Percentiles rank a stretch among this genome's conserved stretches.
Conservation (phyloP, 371 early-diverging fungal species). For the Mortierella sp. region DNA sequence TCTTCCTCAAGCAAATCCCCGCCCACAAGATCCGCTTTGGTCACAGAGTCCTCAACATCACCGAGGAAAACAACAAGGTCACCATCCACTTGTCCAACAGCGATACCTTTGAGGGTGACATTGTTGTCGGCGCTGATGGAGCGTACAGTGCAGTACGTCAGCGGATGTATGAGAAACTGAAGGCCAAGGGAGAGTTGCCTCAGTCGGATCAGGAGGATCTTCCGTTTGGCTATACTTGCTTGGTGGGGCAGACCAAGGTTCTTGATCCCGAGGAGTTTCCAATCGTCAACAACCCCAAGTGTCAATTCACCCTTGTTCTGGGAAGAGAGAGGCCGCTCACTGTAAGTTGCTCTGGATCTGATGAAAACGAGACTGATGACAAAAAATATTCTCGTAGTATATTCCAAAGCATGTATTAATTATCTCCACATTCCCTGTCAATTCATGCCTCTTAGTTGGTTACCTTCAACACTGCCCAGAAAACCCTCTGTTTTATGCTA, state of each 20-base stretch:
- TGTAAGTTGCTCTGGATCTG: background rate
- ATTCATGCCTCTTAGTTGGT: background rate
- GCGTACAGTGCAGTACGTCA: constrained; percentile 17
- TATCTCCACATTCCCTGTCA: no score
- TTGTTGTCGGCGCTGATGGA: constrained; percentile 18
- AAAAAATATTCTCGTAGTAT: background rate
- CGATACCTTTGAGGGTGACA: background rate
- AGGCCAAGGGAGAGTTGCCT: constrained; percentile 1
- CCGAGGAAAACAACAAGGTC: background rate
- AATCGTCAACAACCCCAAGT: background rate
- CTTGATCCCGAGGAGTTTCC: constrained; percentile 15
- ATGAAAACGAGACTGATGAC: background rate
- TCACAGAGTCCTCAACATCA: background rate
- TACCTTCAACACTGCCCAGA: background rate
- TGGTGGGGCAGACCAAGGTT: constrained; percentile 11
- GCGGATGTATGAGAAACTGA: constrained; percentile 5
- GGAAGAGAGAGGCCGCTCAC: background rate
- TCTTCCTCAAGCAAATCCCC: background rate
- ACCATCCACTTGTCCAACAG: background rate
- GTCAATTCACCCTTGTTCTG: background rate
- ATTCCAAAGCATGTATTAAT: background rate
- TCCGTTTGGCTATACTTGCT: constrained; percentile 4
- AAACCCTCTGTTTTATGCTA: constrained; percentile 12
- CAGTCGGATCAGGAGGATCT: constrained; percentile 3
- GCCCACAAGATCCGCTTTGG: constrained; percentile 12